Evolutionary conservation across 331 rosid species (phyloP), one percentile per base, ranked within the genome.

Genomic region (Quercus lobata): DNA sequence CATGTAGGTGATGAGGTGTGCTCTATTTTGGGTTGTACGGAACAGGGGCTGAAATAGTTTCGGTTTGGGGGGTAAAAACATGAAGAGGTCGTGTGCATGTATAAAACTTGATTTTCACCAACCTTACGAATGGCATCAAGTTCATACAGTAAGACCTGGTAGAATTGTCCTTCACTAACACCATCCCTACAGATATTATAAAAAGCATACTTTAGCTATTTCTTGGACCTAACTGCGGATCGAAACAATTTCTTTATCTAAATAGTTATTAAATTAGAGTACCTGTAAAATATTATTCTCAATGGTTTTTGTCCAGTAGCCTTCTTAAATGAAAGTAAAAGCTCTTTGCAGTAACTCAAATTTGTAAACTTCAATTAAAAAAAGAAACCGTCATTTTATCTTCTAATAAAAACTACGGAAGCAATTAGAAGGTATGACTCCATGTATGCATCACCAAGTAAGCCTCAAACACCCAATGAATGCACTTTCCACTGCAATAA

Each of bases 111-210:
- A 44, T 68, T 71, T 61, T 22, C 7, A 4, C 53, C 58, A 75
- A 88, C 91, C 89, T 85, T 85, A 2, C 91, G 86, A 70, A 88
- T 88, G 53, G 91, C 91, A 70, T 88, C 91, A 52, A 87, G 91
- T 73, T 87, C 89, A 56, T 85, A 75, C 57, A 87, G 78, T 80
- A 87, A 80, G 78, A 87, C 91, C 78, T 88, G 91, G 89, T 88
- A 85, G 84, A 88, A 88, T 62, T 88, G 91, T 69, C 91, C 91
- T 73, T 88, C 91, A 76, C 87, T 85, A 63, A 88, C 89, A 34
- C 91, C 91, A 73, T 88, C 91, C 83, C 91, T 88, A 60, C 46
- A 70, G 72, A 76, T 57, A 17, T 55, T 57, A 66, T 76, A 30
- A 18, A 54, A 17, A 57, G 29, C 41, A 34, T 37, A 55, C 56